Percentiles rank a stretch among this genome's conserved stretches.
These are phyloP conservation scores for Ustilago xerochloae DNA, from an alignment of 1,284 basidiomycete genomes.

Conservation along the genomic window DNA sequence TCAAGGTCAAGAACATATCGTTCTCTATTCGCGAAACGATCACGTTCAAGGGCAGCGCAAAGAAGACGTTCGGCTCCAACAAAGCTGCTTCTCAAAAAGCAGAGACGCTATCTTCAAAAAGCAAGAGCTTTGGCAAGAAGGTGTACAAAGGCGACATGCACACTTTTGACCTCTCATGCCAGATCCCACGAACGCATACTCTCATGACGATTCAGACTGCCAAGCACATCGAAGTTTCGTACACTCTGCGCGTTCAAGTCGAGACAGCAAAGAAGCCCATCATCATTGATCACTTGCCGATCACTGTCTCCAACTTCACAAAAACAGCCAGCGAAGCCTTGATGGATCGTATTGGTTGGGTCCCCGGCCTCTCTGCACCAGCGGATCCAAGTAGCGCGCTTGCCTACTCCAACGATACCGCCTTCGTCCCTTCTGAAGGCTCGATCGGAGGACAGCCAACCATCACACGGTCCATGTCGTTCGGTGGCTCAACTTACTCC, in stretches of 20 bases:
- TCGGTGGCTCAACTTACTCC: conserved; percentile 27
- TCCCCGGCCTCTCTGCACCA: conserved; percentile 55
- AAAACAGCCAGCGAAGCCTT: conserved; percentile 35
- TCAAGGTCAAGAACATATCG: conserved; percentile 62
- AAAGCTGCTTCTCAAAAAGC: conserved; percentile 51
- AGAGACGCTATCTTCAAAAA: conserved; percentile 55
- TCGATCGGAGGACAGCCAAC: conserved; percentile 17
- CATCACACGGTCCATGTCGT: conserved; percentile 44
- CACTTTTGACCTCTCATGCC: conserved; percentile 56
- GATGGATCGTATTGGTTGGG: conserved; percentile 59
- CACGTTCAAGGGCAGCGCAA: conserved; percentile 56
- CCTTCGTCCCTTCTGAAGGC: neutral
- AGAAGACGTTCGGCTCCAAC: conserved; percentile 41
- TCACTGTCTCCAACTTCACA: conserved; percentile 61
- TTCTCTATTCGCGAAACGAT: conserved; percentile 60
- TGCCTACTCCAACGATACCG: neutral
- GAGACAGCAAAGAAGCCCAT: conserved; percentile 63
- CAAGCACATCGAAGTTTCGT: conserved; percentile 66
- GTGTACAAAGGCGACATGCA: conserved; percentile 63
- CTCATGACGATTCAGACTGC: conserved; percentile 65
- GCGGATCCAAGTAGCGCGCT: neutral
- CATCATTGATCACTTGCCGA: conserved; percentile 63
- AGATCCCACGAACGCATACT: conserved; percentile 59
- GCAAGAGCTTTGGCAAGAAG: conserved; percentile 61
- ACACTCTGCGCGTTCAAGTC: conserved; percentile 61